Evolutionary conservation across 768 basidiomycete genomes (phyloP).

Genomic region (Podaxis rugospora): DNA sequence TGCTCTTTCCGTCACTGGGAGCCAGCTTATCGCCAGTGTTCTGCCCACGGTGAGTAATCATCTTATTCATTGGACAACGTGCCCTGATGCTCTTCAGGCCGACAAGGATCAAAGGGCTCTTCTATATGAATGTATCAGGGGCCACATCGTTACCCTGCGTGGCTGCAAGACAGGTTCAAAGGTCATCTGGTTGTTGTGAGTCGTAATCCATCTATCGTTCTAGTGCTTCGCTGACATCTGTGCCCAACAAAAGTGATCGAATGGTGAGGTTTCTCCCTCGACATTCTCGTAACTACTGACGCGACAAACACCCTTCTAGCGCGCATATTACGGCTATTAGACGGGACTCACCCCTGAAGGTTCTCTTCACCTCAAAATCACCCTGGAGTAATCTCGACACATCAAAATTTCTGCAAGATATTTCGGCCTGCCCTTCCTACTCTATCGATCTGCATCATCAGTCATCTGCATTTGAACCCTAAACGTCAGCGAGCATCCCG

Average conservation of each 20-base stretch:
- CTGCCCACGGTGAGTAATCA: constrained; percentile 58
- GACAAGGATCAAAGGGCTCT: constrained; percentile 82
- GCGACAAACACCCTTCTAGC: constrained; percentile 19
- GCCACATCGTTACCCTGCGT: constrained; percentile 85
- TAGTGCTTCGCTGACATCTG: background rate
- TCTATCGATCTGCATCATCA: constrained; percentile 10
- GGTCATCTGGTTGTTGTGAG: constrained; percentile 84
- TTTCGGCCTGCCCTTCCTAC: constrained; percentile 7
- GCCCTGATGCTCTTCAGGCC: constrained; percentile 40
- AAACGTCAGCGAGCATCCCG: background rate
- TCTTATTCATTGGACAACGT: background rate
- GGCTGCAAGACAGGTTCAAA: constrained; percentile 91
- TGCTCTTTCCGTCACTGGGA: constrained; percentile 78
- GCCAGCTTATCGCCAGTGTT: constrained; percentile 80
- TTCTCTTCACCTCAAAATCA: background rate
- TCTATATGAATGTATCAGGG: constrained; percentile 81
- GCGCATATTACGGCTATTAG: constrained; percentile 44
- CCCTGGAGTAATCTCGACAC: constrained; percentile 9
- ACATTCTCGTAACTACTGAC: constrained; percentile 9
- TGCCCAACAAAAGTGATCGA: constrained; percentile 27
- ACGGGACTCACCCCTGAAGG: background rate
- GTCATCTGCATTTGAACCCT: constrained; percentile 12
- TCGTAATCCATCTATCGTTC: constrained; percentile 10
- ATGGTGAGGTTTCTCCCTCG: constrained; percentile 26
- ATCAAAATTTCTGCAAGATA: constrained; percentile 11